Evolutionary conservation across 129 eudicot species (phyloP).

Genomic region (Saposhnikovia divaricata): DNA sequence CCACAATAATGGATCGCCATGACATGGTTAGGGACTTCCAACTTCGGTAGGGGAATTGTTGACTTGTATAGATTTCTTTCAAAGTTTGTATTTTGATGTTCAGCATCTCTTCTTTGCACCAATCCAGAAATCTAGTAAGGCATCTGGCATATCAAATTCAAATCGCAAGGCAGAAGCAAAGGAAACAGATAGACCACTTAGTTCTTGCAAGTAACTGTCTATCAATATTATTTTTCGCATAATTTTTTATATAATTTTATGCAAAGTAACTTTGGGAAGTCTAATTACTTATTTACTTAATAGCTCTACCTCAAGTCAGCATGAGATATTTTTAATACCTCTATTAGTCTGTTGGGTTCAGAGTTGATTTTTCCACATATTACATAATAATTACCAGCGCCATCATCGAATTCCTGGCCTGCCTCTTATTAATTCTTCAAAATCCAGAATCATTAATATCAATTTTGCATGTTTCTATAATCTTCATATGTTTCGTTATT

Average conservation of each 20-base stretch:
- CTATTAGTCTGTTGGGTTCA: neutral
- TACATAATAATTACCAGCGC: neutral
- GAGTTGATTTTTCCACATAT: neutral
- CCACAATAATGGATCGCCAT: constrained; percentile 88
- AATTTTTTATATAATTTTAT: neutral
- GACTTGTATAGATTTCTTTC: neutral
- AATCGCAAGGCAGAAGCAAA: constrained; percentile 24
- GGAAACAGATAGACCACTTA: constrained; percentile 20
- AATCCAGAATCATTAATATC: neutral
- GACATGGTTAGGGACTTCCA: constrained; percentile 99
- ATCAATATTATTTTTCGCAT: neutral
- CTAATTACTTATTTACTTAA: neutral
- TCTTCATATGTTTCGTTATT: neutral
- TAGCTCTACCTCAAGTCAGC: neutral
- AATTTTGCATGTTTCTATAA: neutral
- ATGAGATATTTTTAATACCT: neutral
- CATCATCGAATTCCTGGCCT: neutral
- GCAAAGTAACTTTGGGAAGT: neutral
- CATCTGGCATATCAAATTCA: constrained; percentile 27
- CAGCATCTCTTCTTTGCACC: neutral
- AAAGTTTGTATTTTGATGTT: neutral
- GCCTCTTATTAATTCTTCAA: neutral
- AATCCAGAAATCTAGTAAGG: constrained; percentile 60
- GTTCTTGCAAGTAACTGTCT: constrained; percentile 39
- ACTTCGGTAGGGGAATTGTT: constrained; percentile 43